Base-by-base conservation (phyloP, 768 basidiomycete species). In the button mushroom (Agaricus bisporus) region DNA sequence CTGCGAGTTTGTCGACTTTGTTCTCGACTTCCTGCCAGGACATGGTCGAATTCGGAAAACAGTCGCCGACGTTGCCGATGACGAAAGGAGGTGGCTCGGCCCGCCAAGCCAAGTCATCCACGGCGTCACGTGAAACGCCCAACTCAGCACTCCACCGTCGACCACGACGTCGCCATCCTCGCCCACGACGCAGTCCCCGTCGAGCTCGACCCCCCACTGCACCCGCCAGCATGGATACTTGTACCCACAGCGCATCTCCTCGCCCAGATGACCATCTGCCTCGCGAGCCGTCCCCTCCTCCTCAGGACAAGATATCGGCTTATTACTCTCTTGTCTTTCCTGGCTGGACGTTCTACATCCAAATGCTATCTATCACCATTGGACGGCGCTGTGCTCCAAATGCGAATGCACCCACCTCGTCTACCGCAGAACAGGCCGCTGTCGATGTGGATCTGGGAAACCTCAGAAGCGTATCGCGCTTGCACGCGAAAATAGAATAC, bases 301-400 rank as follows among this genome's bases (percentile, higher is more conserved):
- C 68, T 25, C 79, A 85, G 59, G 83, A 86, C 72, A 91, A 84
- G 80, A 91, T 93, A 65, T 85, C 86, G 67, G 93, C 93, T 56
- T 95, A 94, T 66, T 95, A 93, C 72, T 88, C 86, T 66, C 86
- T 95, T 54, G 89, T 92, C 68, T 97, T 97, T 66, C 91, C 91
- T 29, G 82, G 86, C 67, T 95, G 94, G 72, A 91, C 91, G 51
- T 98, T 97, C 73, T 99, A 95, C 75, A 88, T 99, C 53, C 91
- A 97, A 73, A 98, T 92, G 18, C 85, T 97, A 58, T 85, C 82
- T 38, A 88, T 97, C 61, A 92, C 92, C 54, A 95, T 99, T 68
- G 97, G 97, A 39, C 83, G 97, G 41, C 81, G 92, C 59, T 91
- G 89, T 65, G 79, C 81, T 28, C 82, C 84, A 11, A 74, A 73